These are phyloP conservation scores for Phaeosphaeria sp. DNA, from an alignment of 2,329 filamentous ascomycete genomes.

Conservation along the genomic window DNA sequence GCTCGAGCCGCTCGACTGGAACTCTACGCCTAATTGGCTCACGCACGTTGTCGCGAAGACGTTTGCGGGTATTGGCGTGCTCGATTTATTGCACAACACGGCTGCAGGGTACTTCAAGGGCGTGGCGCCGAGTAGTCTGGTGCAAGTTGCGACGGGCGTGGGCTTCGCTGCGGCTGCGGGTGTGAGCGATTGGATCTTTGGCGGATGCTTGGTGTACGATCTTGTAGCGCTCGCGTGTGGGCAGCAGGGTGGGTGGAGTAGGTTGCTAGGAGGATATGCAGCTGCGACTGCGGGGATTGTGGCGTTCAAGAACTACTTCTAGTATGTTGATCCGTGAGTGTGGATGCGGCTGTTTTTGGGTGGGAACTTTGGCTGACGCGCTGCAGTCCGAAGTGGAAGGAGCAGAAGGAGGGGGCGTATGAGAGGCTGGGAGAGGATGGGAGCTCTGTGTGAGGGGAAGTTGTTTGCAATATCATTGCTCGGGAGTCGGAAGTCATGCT, in stretches of 20 bases:
- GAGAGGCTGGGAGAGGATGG: conserved; percentile 19
- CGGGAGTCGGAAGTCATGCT: no score
- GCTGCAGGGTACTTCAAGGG: conserved; percentile 63
- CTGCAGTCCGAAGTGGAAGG: conserved; percentile 33
- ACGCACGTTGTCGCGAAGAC: conserved; percentile 66
- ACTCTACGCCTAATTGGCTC: conserved; percentile 59
- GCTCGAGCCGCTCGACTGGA: conserved; percentile 58
- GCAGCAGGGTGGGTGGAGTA: conserved; percentile 60
- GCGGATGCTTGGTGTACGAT: conserved; percentile 66
- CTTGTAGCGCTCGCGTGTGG: conserved; percentile 62
- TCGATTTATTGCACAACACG: conserved; percentile 67
- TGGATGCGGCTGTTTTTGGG: not conserved
- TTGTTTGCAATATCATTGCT: no score
- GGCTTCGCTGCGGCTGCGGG: conserved; percentile 60
- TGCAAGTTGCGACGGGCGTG: conserved; percentile 62
- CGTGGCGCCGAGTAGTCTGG: conserved; percentile 52
- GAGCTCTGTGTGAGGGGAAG: conserved; percentile 9
- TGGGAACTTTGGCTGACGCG: conserved; percentile 33
- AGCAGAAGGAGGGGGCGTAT: conserved; percentile 25
- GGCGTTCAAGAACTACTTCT: conserved; percentile 58
- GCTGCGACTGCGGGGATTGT: conserved; percentile 62
- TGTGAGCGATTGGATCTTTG: conserved; percentile 66
- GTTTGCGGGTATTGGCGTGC: conserved; percentile 66
- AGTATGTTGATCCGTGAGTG: conserved; percentile 46
- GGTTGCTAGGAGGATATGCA: conserved; percentile 60